These are phyloP conservation scores for Ilex aquifolium DNA, from an alignment of 257 asterid species.

Conservation along the genomic window DNA sequence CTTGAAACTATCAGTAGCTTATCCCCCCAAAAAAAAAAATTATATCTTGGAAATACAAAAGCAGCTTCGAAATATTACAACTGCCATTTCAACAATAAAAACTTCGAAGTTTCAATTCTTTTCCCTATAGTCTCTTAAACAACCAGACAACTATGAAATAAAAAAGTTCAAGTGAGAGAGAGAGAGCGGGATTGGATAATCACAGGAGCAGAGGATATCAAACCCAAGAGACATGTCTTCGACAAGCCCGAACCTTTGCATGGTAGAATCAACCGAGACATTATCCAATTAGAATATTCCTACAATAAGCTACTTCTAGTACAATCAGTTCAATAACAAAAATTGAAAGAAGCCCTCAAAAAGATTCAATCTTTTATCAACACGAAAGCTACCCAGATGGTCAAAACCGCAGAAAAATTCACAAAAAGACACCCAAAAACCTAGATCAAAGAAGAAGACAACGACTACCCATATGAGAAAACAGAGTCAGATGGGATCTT, in stretches of 20 bases:
- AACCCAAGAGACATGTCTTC: constrained; percentile 76
- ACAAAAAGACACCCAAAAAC: constrained; percentile 10
- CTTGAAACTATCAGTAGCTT: background rate
- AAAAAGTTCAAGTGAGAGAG: no score
- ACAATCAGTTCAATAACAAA: background rate
- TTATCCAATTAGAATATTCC: constrained; percentile 39
- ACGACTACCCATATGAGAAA: constrained; percentile 7
- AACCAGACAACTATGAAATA: no score
- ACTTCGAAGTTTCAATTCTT: background rate
- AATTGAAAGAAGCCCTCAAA: no score
- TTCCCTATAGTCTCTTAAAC: background rate
- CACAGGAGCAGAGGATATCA: constrained; percentile 75
- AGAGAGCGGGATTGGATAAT: constrained; percentile 31
- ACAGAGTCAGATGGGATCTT: constrained; percentile 16
- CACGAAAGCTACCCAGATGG: constrained; percentile 17
- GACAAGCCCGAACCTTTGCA: constrained; percentile 72
- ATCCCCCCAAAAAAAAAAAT: background rate
- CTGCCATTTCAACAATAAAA: no score
- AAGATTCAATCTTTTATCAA: constrained; percentile 11
- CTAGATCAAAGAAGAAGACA: constrained; percentile 2
- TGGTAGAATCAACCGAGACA: constrained; percentile 87
- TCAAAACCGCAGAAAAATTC: background rate
- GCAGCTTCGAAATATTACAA: no score
- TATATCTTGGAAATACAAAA: background rate
- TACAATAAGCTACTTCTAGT: constrained; percentile 22